Percentiles rank a stretch among this genome's conserved stretches.
These are phyloP conservation scores for Naganishia kalamii DNA, from an alignment of 768 basidiomycete genomes.

Conservation along the genomic window DNA sequence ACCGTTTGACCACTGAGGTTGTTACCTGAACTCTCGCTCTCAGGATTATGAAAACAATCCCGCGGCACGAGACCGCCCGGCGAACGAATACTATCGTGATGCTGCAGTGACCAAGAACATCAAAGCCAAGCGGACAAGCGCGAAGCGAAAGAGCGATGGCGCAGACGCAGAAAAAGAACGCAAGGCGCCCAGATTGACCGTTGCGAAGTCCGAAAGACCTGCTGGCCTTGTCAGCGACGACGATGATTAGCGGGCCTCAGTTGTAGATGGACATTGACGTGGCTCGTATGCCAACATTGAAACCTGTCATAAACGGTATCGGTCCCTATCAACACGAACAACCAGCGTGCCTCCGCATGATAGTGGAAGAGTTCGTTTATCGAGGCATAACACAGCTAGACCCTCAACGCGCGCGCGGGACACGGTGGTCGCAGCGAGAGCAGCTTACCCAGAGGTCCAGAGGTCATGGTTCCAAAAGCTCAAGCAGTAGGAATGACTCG, in stretches of 20 bases:
- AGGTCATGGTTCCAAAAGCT: no score
- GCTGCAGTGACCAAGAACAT: background rate
- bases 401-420: no score
- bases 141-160: background rate
- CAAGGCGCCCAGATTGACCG: background rate
- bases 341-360: no score
- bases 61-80: background rate
- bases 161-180: background rate
- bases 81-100: conserved; percentile 1
- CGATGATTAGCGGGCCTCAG: background rate
- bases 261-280: no score
- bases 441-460: no score
- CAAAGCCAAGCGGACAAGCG: background rate
- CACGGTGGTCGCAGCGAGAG: no score
- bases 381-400: no score
- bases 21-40: background rate
- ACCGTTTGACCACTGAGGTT: background rate
- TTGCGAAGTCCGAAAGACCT: conserved; percentile 1
- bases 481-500: no score
- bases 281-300: no score
- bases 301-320: no score
- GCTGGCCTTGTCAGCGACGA: conserved; percentile 1
- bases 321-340: no score
- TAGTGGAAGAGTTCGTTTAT: no score
- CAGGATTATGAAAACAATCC: conserved; percentile 8